These are phyloP conservation scores for Trypanosoma theileri DNA, from an alignment of 208 protist genomes.

Conservation along the genomic window DNA sequence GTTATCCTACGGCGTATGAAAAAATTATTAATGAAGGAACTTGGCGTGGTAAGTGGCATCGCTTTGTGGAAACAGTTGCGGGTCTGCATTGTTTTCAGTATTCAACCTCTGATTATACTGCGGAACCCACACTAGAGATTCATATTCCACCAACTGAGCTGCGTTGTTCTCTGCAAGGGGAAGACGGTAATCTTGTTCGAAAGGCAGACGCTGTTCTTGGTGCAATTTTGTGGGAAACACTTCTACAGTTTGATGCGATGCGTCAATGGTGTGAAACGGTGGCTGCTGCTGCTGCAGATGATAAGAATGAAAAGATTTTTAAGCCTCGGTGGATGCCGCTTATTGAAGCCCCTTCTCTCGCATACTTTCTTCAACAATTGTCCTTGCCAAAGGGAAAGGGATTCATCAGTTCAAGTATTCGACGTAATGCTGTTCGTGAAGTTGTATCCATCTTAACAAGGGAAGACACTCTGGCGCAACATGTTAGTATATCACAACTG, in stretches of 20 bases:
- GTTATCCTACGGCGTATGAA: constrained; percentile 14
- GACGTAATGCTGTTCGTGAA: neutral
- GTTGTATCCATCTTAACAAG: neutral
- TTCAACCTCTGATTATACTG: neutral
- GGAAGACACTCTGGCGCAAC: neutral
- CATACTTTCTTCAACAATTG: too few species aligned
- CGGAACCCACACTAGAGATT: neutral
- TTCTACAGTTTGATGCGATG: neutral
- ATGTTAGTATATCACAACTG: neutral
- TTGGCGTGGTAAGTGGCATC: constrained; percentile 19
- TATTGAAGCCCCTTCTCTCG: too few species aligned
- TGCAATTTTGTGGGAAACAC: neutral
- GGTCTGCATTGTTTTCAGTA: constrained; percentile 17
- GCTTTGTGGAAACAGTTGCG: constrained; percentile 6
- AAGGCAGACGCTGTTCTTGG: constrained; percentile 4
- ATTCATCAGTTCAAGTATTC: neutral
- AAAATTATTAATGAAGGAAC: neutral
- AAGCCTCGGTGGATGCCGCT: too few species aligned
- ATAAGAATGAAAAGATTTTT: neutral
- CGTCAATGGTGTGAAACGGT: neutral
- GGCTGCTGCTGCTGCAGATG: neutral
- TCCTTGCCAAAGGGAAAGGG: neutral
- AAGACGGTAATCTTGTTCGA: neutral
- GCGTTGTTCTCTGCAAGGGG: constrained; percentile 9
- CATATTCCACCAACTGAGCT: constrained; percentile 14